Evolutionary conservation across 1,284 basidiomycete species (phyloP).

Genomic region (Tylopilus sp.): DNA sequence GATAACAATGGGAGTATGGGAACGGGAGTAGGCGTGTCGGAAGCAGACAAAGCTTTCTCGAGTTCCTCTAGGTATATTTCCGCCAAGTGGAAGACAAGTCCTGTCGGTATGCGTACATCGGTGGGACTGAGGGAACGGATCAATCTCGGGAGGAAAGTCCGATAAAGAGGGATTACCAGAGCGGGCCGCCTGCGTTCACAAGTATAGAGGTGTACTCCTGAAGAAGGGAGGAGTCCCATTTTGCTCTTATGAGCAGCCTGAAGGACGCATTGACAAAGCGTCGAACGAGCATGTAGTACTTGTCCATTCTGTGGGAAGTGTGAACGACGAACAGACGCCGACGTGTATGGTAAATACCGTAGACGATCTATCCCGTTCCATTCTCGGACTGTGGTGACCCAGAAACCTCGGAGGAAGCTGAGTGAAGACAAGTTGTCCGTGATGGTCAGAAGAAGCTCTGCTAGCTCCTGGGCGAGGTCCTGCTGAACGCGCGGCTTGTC

Average conservation of each 20-base stretch:
- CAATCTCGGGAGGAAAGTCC: background rate
- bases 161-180: constrained; percentile 67
- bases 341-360: constrained; percentile 61
- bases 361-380: constrained; percentile 94
- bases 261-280: constrained; percentile 91
- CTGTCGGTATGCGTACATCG: constrained; percentile 81
- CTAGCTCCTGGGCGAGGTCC: constrained; percentile 86
- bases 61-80: constrained; percentile 95
- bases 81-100: constrained; percentile 87
- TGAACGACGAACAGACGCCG: constrained; percentile 11
- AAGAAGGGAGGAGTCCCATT: constrained; percentile 74
- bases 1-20: constrained; percentile 70
- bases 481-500: constrained; percentile 99
- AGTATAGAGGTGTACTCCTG: constrained; percentile 78
- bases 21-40: constrained; percentile 50
- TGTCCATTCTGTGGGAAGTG: constrained; percentile 82
- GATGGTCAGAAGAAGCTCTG: constrained; percentile 83
- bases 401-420: constrained; percentile 89
- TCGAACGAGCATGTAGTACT: constrained; percentile 96
- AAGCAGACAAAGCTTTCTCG: constrained; percentile 70
- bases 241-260: constrained; percentile 75
- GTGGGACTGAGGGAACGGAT: constrained; percentile 61
- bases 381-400: constrained; percentile 90
- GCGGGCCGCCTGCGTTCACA: constrained; percentile 71
- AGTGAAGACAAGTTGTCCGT: constrained; percentile 70